Percentiles rank a stretch among this genome's conserved stretches.
Conservation (phyloP, 1,284 basidiomycete genomes). For the Amylostereum areolatum region DNA sequence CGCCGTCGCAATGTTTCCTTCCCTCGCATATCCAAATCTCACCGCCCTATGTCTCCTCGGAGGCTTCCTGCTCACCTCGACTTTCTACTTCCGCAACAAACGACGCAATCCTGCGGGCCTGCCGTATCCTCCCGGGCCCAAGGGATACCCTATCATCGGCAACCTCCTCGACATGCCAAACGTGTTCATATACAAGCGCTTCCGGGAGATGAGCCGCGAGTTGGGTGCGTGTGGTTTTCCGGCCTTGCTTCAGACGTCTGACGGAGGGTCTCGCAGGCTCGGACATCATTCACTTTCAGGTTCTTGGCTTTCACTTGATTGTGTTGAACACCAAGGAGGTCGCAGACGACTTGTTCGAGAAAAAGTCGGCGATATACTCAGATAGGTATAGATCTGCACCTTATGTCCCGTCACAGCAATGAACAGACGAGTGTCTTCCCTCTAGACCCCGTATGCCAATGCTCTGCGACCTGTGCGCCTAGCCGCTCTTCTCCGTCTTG, state of each 20-base stretch:
- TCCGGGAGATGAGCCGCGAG: constrained; percentile 13
- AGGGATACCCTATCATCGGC: constrained; percentile 14
- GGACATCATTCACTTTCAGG: constrained; percentile 16
- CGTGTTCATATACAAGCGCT: constrained; percentile 15
- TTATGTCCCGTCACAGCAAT: background rate
- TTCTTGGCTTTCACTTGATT: constrained; percentile 15
- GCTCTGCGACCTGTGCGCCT: constrained; percentile 14
- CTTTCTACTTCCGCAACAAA: constrained; percentile 8
- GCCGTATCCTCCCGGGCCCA: constrained; percentile 17
- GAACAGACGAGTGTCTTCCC: background rate
- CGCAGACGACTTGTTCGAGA: constrained; percentile 19
- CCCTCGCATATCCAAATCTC: constrained; percentile 2
- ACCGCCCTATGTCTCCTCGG: constrained; percentile 1
- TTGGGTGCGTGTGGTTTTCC: constrained; percentile 3
- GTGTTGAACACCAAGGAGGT: constrained; percentile 17
- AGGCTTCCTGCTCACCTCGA: constrained; percentile 2
- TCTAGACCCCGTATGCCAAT: constrained; percentile 15
- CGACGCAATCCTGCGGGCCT: constrained; percentile 13
- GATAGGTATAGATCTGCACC: constrained; percentile 9
- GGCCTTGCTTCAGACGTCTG: background rate
- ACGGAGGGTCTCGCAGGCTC: constrained; percentile 6
- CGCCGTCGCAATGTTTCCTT: background rate
- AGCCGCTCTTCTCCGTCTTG: background rate
- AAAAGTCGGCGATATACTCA: constrained; percentile 18
- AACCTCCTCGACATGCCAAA: constrained; percentile 15